Base-by-base conservation (phyloP, 345 rosid species). In the Citrus inodora region DNA sequence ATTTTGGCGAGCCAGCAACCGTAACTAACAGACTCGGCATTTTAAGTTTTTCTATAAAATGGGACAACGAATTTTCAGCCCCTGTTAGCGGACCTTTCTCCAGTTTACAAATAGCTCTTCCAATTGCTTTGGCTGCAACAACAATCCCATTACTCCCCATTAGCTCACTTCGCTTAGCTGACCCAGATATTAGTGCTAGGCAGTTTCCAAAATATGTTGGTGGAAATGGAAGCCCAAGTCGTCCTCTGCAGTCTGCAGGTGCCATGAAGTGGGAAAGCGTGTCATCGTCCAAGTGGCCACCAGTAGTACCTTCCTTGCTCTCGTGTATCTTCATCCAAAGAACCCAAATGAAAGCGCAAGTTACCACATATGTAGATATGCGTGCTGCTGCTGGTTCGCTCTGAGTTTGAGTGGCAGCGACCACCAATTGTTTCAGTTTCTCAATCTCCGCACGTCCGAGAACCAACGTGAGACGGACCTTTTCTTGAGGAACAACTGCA, bases 151-250 rank as follows among this genome's bases (percentile, higher is more conserved):
- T 68, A 60, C 42, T 27, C 33, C 78, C 81, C 17, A 81, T 21
- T 48, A 89, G 65, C 10, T 86, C 80, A 9, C 63, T 58, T 72
- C 76, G 84, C 35, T 75, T 85, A 33, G 77, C 83, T 2, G 78
- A 37, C 11, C 78, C 68, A 2, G 81, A 33, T 7, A 74, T 73
- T 0, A 63, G 74, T 7, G 83, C 83, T n/a, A 86, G 37, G 22
- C 88, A 87, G 66, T 87, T 89, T 1, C 88, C 87, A 51, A 86
- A 87, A 74, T 89, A 89, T 2, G 86, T 82, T 6, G 28, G n/a
- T 7, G 88, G 87, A 37, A 85, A 32, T 1, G 78, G 78, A 14
- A 33, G 70, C 59, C 76, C 80, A 17, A 70, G 5, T 11, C 86
- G 84, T 27, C 27, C 66, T 67, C 86, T 81, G 56, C 83, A 83